Conservation (phyloP, 768 basidiomycete genomes). For the Boletellus emodensis region DNA sequence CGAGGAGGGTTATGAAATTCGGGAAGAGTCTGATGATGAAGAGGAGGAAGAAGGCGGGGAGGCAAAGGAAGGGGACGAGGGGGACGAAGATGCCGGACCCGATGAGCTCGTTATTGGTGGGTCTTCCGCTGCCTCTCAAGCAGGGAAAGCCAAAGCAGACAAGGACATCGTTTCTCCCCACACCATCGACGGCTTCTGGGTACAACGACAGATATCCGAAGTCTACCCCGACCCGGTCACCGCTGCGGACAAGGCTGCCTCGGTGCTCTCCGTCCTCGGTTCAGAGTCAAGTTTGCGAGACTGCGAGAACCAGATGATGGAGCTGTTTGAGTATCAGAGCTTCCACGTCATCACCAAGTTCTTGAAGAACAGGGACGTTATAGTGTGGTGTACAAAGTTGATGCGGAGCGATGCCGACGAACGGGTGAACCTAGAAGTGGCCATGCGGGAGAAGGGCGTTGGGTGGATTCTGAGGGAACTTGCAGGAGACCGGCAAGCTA, state of each 20-base stretch:
- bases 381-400: conserved; percentile 98
- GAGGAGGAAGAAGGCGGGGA: conserved; percentile 56
- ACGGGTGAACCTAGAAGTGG: conserved; percentile 90
- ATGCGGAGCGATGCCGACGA: conserved; percentile 87
- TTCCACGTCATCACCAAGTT: conserved; percentile 89
- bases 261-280: conserved; percentile 79
- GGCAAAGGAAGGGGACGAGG: conserved; percentile 39
- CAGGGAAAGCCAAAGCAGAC: conserved; percentile 53
- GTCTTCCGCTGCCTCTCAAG: conserved; percentile 45
- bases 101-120: conserved; percentile 81
- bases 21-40: conserved; percentile 76
- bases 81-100: conserved; percentile 46
- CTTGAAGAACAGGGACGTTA: conserved; percentile 91
- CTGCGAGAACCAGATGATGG: conserved; percentile 95
- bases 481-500: conserved; percentile 71
- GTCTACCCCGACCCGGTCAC: conserved; percentile 93
- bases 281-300: conserved; percentile 88
- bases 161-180: conserved; percentile 85
- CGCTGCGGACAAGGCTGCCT: conserved; percentile 83
- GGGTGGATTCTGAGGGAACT: conserved; percentile 94
- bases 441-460: conserved; percentile 95
- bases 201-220: conserved; percentile 89
- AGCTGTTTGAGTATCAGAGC: conserved; percentile 89
- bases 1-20: conserved; percentile 83
- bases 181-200: conserved; percentile 96